Base-by-base conservation (phyloP, 2,329 filamentous ascomycete species). In the Penicillium sp. region DNA sequence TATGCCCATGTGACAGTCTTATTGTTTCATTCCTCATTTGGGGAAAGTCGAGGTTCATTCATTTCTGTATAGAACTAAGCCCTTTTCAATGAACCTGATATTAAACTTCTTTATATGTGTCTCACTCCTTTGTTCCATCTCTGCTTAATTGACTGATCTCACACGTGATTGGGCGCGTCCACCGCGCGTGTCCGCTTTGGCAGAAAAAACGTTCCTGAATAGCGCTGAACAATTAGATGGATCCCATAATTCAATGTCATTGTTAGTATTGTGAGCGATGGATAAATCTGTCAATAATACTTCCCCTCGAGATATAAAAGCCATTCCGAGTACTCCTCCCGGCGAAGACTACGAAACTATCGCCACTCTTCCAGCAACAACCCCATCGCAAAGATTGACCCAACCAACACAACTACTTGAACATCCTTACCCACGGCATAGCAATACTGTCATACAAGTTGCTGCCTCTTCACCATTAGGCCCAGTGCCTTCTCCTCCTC, bases 401-500 rank as follows among this genome's bases (percentile, higher is more conserved):
- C 85, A 88, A 64, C 84, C 85, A 0, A 87, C 83, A 11, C 85
- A 87, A 65, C 74, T 85, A 34, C 72, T 87, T 26, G 76, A 78
- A 16, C 72, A 72, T 47, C 72, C 76, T 38, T 71, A 74, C 45
- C 70, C 70, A 46, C 64, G 66, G 1, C 66, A 63, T 55, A 59
- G 66, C 53, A 63, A 71, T 47, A 71, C 80, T 37, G 70, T 82
- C 49, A 78, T 97, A 54, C 92, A 96, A 72, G 92, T 97, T 3
- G 87, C 88, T 31, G 90, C 90, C n/a, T 97, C 92, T 3, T 97
- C 93, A 1, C 92, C 92, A 2, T 81, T 87, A 55, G 82, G 83
- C 57, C 73, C 78, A n/a, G 71, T 76, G 14, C 68, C 72, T 24
- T 72, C 77, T 35, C 72, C 76, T n/a, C 71, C 74, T 35, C 71